These are phyloP conservation scores for Mallotus repandus DNA, from an alignment of 441 rosid species.

Conservation along the genomic window DNA sequence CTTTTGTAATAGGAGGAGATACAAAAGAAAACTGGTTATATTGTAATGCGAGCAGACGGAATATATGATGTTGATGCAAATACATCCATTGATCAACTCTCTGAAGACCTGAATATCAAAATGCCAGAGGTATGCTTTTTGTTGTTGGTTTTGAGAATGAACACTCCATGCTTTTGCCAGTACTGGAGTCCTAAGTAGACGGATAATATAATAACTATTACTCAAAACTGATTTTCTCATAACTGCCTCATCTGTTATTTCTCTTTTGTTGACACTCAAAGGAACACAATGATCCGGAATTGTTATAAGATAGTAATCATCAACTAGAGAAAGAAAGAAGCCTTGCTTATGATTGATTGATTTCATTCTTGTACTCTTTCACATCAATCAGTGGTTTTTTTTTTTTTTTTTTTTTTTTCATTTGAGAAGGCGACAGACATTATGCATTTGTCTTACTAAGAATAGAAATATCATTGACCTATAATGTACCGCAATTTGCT, in stretches of 20 bases:
- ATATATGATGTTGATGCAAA: conserved; percentile 95
- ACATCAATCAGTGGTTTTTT: not conserved
- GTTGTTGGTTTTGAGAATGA: not conserved
- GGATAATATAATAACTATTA: not conserved
- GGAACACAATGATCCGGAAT: not conserved
- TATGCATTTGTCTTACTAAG: not conserved
- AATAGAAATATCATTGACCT: not conserved
- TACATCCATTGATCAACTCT: conserved; percentile 93
- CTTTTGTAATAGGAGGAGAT: conserved; percentile 78
- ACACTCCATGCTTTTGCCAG: not conserved
- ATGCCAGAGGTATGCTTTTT: conserved; percentile 82
- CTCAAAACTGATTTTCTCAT: not conserved
- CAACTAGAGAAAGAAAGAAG: not conserved
- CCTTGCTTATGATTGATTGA: not conserved
- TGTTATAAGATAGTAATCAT: not conserved
- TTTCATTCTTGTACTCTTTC: not conserved
- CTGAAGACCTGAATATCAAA: conserved; percentile 88
- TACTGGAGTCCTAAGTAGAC: not conserved
- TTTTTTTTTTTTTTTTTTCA: not conserved
- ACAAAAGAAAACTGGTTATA: conserved; percentile 96
- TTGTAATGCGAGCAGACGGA: conserved; percentile 97
- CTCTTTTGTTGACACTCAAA: not conserved
- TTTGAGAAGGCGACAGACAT: not conserved
- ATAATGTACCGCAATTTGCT: not conserved
- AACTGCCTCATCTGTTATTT: not conserved